Conservation (phyloP, 2,329 filamentous ascomycete genomes). For the Aspergillus ochraceus region DNA sequence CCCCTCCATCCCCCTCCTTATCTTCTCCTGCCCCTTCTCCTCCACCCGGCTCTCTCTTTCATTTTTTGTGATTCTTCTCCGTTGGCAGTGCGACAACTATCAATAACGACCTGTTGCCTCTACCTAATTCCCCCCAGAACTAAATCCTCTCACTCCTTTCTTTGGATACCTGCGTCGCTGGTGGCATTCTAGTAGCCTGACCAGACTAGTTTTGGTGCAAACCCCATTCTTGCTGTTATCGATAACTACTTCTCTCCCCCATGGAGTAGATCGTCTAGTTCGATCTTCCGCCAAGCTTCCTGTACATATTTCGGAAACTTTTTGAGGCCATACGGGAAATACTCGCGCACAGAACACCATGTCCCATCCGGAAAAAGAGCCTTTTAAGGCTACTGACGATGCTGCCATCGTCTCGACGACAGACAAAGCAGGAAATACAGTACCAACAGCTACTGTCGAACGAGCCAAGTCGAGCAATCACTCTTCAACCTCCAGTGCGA, state of each 20-base stretch:
- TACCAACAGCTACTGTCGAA: conserved; percentile 4
- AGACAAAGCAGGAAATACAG: not conserved
- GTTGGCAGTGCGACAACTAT: too few species aligned
- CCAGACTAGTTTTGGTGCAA: too few species aligned
- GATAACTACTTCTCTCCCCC: not conserved
- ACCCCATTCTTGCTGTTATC: too few species aligned
- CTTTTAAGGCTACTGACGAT: not conserved
- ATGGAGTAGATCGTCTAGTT: not conserved
- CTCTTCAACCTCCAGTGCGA: conserved; percentile 25
- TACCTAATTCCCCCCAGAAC: too few species aligned
- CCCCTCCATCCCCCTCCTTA: not conserved
- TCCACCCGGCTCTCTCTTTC: not conserved
- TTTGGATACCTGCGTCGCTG: too few species aligned
- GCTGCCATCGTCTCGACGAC: not conserved
- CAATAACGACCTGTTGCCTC: too few species aligned
- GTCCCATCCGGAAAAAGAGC: not conserved
- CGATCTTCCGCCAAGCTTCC: not conserved
- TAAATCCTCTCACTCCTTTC: too few species aligned
- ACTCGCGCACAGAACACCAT: not conserved
- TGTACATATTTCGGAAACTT: not conserved
- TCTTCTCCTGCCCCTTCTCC: not conserved
- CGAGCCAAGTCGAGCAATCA: conserved; percentile 16
- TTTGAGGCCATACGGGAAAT: not conserved
- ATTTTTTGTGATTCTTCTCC: too few species aligned
- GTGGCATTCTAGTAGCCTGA: too few species aligned